Base-by-base conservation (phyloP, 345 rosid species). In the Tarenaya hassleriana region DNA sequence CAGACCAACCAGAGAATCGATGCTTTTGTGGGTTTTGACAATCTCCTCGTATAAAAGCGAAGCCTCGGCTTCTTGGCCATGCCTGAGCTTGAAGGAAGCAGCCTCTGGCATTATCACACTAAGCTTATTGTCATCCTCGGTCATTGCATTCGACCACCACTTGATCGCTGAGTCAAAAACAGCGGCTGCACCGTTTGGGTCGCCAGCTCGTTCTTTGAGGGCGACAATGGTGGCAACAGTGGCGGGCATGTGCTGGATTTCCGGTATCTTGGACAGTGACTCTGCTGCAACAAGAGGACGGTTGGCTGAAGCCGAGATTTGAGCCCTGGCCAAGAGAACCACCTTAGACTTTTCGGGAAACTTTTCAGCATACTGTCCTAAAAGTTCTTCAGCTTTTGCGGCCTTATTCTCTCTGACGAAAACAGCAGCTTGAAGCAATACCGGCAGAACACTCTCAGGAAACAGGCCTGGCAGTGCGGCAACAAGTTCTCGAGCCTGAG, bases 61-160 rank as follows among this genome's bases (percentile, higher is more conserved):
- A 39, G 98, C 96, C 48, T 80, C 96, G 59, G 82, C 87, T 62
- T 75, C 87, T 59, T 55, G 61, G 45, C 96, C 96, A 61, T 87
- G 92, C 77, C 87, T 77, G 69, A 88, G 76, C 76, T 77, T 88
- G 75, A 92, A 88, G 59, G 94, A 73, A 63, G 96, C 98, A 54
- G 98, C 98, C 71, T 87, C 88, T 31, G 73, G 88, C 95, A 83
- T 92, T 55, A 92, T 70, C 35, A 79, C 43, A 45, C 75, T 50
- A 43, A 92, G 79, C 60, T 79, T 77, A 63, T 68, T 71, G 55
- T 74, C 77, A n/a, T n/a, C n/a, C 77, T 92, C 95, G 0, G 79
- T 75, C 98, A 92, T 92, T 29, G 95, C 77, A 57, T 80, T 69
- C 10, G 84, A 81, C 98, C 98, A 92, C 86, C 90, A 92, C 48